These are phyloP conservation scores for Trichosphaerium sp. DNA, from an alignment of 78 protist genomes.

Conservation along the genomic window DNA sequence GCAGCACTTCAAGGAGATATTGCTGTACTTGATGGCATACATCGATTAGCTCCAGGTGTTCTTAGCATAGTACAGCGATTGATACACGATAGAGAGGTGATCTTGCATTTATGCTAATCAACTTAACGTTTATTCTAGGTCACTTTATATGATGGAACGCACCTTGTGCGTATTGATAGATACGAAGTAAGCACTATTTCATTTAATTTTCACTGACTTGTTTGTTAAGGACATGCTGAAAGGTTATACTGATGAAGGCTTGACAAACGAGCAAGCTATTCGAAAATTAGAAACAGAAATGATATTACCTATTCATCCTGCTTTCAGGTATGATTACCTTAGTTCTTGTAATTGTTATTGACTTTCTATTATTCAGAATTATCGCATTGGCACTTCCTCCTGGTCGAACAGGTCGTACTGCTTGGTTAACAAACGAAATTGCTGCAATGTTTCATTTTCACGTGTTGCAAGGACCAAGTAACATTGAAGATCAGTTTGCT, in stretches of 20 bases:
- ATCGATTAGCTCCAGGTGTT: conserved; percentile 5
- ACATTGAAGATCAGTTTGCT: background rate
- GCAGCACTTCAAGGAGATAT: conserved; percentile 47
- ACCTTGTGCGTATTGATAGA: background rate
- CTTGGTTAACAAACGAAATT: conserved; percentile 4
- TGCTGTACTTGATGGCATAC: conserved; percentile 53
- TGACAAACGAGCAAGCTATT: no score
- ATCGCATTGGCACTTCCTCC: background rate
- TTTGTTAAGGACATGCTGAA: no score
- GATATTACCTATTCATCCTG: no score
- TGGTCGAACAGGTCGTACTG: background rate
- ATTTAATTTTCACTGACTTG: background rate
- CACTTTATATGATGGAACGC: conserved; percentile 24
- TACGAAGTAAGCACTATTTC: background rate
- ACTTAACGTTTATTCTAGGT: background rate
- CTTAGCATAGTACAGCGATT: conserved; percentile 1
- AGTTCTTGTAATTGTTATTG: no score
- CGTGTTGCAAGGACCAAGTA: background rate
- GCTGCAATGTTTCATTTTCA: background rate
- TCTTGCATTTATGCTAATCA: background rate
- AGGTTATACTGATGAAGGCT: no score
- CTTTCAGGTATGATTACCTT: no score
- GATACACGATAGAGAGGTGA: background rate
- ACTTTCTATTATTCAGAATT: no score
- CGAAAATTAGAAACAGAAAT: no score